Conservation (phyloP, 441 rosid species). For the Gossypium davidsonii region DNA sequence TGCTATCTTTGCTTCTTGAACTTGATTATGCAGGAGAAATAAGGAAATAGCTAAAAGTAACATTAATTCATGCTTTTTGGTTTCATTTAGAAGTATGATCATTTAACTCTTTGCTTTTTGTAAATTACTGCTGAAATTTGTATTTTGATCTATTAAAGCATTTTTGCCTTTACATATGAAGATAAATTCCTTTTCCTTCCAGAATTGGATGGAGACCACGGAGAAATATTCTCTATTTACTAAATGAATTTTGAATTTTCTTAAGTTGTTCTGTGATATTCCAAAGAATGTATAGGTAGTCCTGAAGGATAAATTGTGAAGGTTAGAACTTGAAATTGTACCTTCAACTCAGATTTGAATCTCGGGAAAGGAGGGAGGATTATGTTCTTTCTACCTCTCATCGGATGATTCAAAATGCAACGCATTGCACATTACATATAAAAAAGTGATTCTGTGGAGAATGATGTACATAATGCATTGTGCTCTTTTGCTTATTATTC, state of each 20-base stretch:
- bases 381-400: background rate
- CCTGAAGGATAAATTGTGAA: background rate
- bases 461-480: background rate
- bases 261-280: background rate
- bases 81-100: background rate
- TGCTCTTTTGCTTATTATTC: constrained; percentile 8
- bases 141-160: background rate
- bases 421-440: background rate
- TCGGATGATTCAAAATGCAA: background rate
- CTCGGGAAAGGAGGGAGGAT: background rate
- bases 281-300: background rate
- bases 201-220: background rate
- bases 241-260: background rate
- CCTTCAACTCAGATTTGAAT: background rate
- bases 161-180: background rate
- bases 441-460: background rate
- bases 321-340: background rate
- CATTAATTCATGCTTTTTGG: background rate
- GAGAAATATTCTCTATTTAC: background rate
- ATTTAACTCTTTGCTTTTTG: background rate
- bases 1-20: background rate
- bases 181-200: background rate
- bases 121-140: background rate
- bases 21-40: background rate
- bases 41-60: background rate